Evolutionary conservation across 306 rosid genomes (phyloP).

Genomic region (Inga leiocalycina): DNA sequence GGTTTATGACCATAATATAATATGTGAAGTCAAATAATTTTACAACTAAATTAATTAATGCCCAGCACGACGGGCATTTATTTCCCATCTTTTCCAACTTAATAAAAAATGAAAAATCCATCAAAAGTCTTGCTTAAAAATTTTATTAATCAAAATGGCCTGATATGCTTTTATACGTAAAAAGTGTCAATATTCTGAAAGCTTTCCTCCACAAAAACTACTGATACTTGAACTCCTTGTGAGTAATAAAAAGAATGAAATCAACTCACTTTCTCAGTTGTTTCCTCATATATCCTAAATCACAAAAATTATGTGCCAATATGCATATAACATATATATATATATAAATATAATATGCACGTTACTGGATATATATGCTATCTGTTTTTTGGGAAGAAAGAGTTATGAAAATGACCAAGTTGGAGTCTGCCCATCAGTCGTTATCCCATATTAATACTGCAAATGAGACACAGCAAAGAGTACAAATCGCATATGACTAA

Average conservation of each 20-base stretch:
- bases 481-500: conserved; percentile 13
- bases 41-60: not conserved
- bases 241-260: too few relatives aligned
- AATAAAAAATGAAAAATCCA: too few relatives aligned
- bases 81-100: too few relatives aligned
- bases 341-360: not conserved
- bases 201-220: too few relatives aligned
- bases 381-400: not conserved
- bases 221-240: too few relatives aligned
- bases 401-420: conserved; percentile 39
- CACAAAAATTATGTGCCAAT: conserved; percentile 30
- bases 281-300: not conserved
- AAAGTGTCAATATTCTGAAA: too few relatives aligned
- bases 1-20: not conserved
- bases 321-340: not conserved
- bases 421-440: conserved; percentile 35
- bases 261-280: too few relatives aligned
- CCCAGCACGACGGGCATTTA: not conserved
- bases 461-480: conserved; percentile 36
- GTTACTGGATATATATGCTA: conserved; percentile 7
- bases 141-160: too few relatives aligned
- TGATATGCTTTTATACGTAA: too few relatives aligned
- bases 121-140: too few relatives aligned
- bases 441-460: conserved; percentile 26
- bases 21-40: not conserved